Evolutionary conservation across 148 eudicot genomes (phyloP).

Genomic region (Tetragonia tetragonoides): DNA sequence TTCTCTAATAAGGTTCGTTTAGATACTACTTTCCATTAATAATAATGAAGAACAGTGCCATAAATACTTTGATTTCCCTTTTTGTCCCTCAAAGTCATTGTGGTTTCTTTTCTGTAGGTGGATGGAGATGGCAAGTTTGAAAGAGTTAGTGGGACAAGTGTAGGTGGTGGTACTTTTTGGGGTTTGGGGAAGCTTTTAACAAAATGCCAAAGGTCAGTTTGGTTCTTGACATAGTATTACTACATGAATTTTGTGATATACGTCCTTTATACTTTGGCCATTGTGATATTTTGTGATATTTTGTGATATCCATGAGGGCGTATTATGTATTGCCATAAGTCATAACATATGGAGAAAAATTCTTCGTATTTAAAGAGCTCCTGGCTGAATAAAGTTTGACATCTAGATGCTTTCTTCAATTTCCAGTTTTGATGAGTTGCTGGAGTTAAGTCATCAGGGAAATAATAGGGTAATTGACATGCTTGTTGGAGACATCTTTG

Average conservation of each 20-base stretch:
- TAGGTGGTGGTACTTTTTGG: conserved; percentile 94
- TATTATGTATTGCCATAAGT: background rate
- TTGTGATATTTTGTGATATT: no score
- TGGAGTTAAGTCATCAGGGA: conserved; percentile 78
- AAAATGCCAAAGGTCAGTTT: conserved; percentile 72
- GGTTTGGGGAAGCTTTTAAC: conserved; percentile 86
- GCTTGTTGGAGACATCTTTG: conserved; percentile 97
- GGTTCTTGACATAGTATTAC: background rate
- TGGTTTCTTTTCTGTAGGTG: conserved; percentile 46
- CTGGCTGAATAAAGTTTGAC: conserved; percentile 5
- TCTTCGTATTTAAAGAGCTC: background rate
- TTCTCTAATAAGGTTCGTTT: background rate
- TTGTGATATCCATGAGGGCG: no score
- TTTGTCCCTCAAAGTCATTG: conserved; percentile 12
- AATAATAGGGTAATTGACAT: conserved; percentile 88
- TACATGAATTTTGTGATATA: background rate
- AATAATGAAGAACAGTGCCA: background rate
- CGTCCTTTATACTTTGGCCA: background rate
- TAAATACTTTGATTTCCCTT: background rate
- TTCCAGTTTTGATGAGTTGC: conserved; percentile 86
- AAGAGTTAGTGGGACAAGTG: conserved; percentile 91
- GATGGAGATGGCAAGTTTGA: conserved; percentile 79
- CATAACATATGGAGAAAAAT: background rate
- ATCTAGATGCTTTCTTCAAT: conserved; percentile 1
- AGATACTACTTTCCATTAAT: background rate